Base-by-base conservation (phyloP, 192 early-diverging fungal genomes). In the Gorgonomyces haynaldii region DNA sequence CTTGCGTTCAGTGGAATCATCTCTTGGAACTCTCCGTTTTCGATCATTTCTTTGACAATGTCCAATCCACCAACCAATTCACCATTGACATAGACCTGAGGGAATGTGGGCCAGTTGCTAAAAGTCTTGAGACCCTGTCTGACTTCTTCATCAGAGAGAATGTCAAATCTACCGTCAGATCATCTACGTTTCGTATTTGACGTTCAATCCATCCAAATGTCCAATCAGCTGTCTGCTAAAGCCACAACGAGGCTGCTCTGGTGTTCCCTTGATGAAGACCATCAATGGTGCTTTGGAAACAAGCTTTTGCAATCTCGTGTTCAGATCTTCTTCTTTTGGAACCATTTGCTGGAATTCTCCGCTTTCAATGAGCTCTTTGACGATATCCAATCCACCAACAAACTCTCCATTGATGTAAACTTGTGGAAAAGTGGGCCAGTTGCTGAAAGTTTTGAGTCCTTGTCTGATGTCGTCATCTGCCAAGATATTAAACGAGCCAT, bases 351-450 rank as follows among this genome's bases (percentile, higher is more conserved):
- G 62, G 49, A 76, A 76, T 29, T 76, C 74, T 3, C 74, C 74
- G 21, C 53, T 58, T 12, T 48, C 66, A 32, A 75, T 54, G 60
- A 78, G 51, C 45, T 78, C 76, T 47, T 78, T 78, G 9, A 78
- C 17, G 40, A 78, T 78, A 34, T 78, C 76, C 3, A 78, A 53
- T 15, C 76, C 76, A 15, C 76, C 76, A 37, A 75, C 41, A 25
- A 78, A 50, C 45, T 75, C 68, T 10, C 71, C 71, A 37, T 67
- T 54, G 17, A 75, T 55, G 54, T 73, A 78, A 9, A 78, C 62
- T 66, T 93, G 91, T 1, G 94, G 94, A 60, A 76, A 95, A 0
- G 94, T 97, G 2, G 94, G 94, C 94, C 94, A 97, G 69, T 89
- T 76, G 19, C 80, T 82, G 61, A 79, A 88, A 25, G 73, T 72